A percentile compares a stretch with the other conserved stretches of the same genome.
Conservation (phyloP, 495 filamentous ascomycete genomes). For the Pseudomonodictys pantanalensis region DNA sequence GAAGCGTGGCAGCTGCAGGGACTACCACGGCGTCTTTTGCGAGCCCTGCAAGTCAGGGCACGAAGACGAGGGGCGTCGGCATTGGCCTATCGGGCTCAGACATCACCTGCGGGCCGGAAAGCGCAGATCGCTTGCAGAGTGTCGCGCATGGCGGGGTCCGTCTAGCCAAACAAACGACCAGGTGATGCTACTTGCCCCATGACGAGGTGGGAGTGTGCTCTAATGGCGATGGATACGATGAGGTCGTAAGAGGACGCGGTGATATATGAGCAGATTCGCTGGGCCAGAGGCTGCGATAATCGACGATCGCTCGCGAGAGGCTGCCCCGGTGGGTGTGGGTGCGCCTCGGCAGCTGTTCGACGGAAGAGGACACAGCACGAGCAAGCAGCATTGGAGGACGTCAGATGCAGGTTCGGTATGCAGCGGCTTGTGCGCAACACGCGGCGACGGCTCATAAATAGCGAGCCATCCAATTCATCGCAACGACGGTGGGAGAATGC, state of each 20-base stretch:
- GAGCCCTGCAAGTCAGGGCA: slow-evolving; percentile 30
- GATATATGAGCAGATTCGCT: too few relatives aligned
- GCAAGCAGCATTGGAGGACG: neutral
- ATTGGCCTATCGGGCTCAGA: slow-evolving; percentile 34
- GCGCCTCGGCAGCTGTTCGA: neutral
- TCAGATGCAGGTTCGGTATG: slow-evolving; percentile 13
- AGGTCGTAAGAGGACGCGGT: too few relatives aligned
- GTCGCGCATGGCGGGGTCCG: slow-evolving; percentile 29
- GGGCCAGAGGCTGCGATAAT: slow-evolving; percentile 8
- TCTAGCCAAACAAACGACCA: slow-evolving; percentile 20
- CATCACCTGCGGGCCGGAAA: slow-evolving; percentile 29
- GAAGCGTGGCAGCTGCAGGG: slow-evolving; percentile 35
- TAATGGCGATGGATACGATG: neutral
- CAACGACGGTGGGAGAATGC: too few relatives aligned
- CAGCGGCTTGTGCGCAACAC: slow-evolving; percentile 16
- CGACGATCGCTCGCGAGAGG: slow-evolving; percentile 3
- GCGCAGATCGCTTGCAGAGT: slow-evolving; percentile 32
- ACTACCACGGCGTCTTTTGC: slow-evolving; percentile 10
- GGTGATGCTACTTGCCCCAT: slow-evolving; percentile 17
- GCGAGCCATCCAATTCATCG: too few relatives aligned
- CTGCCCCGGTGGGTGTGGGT: too few relatives aligned
- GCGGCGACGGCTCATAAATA: slow-evolving; percentile 25
- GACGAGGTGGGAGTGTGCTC: slow-evolving; percentile 13
- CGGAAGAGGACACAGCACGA: neutral
- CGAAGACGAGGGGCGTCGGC: slow-evolving; percentile 17